Conservation (phyloP, 345 rosid genomes). For the Pelargonium nanum region DNA sequence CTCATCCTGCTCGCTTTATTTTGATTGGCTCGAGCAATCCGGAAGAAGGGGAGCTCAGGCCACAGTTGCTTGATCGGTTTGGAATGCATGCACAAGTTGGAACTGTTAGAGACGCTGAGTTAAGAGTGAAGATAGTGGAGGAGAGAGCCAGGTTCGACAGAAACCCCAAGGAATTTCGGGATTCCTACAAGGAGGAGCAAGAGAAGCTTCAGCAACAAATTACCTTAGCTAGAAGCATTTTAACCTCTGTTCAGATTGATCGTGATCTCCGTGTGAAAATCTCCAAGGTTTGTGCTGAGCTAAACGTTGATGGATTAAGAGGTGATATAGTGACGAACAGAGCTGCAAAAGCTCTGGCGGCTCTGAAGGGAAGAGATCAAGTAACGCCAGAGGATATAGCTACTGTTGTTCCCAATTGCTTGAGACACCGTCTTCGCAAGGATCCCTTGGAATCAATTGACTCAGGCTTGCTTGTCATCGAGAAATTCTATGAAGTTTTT, state of each 20-base stretch:
- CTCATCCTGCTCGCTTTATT: constrained; percentile 89
- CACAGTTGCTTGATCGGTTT: constrained; percentile 82
- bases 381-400: constrained; percentile 85
- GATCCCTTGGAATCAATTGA: constrained; percentile 94
- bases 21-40: constrained; percentile 93
- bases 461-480: constrained; percentile 76
- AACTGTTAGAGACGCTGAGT: constrained; percentile 80
- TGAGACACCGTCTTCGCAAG: constrained; percentile 93
- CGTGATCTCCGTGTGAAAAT: constrained; percentile 81
- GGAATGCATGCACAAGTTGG: constrained; percentile 97
- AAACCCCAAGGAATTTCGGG: constrained; percentile 77
- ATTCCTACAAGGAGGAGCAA: constrained; percentile 64
- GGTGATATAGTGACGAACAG: constrained; percentile 95
- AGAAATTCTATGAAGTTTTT: constrained; percentile 83
- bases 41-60: constrained; percentile 88
- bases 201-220: constrained; percentile 87
- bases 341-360: constrained; percentile 90
- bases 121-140: constrained; percentile 88
- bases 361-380: constrained; percentile 71
- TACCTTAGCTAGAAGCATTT: constrained; percentile 47
- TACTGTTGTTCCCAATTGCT: constrained; percentile 93
- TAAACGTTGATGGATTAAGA: constrained; percentile 88
- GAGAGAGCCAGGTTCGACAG: constrained; percentile 77
- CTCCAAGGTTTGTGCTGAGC: constrained; percentile 87
- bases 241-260: constrained; percentile 71